Conservation (phyloP, 108 stramenopile species). For the Nannochloropsis gaditana region DNA sequence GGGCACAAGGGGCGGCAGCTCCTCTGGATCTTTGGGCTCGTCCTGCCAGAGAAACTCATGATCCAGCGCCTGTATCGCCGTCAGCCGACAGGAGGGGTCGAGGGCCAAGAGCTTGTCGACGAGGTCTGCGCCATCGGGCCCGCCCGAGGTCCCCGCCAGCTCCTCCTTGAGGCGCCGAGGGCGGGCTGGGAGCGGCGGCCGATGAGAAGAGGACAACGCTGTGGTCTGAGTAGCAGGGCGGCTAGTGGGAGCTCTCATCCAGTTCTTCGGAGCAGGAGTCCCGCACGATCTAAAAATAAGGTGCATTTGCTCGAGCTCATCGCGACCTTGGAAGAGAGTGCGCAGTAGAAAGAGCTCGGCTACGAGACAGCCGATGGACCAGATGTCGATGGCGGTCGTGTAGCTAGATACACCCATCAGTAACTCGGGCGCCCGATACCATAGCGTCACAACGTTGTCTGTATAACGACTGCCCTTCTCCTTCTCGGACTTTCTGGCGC, state of each 20-base stretch:
- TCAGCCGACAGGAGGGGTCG: constrained; percentile 36
- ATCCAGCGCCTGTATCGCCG: constrained; percentile 33
- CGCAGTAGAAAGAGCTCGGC: constrained; percentile 40
- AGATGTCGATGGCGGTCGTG: constrained; percentile 22
- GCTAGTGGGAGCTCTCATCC: background rate
- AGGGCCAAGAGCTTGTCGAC: constrained; percentile 39
- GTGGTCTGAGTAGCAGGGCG: background rate
- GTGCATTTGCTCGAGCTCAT: constrained; percentile 44
- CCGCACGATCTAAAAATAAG: constrained; percentile 43
- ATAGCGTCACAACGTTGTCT: constrained; percentile 54
- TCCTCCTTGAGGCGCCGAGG: background rate
- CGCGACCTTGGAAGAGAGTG: constrained; percentile 43
- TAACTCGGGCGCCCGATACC: constrained; percentile 56
- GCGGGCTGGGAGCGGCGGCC: background rate
- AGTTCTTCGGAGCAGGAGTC: constrained; percentile 34
- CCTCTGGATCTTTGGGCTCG: background rate
- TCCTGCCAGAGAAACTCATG: constrained; percentile 33
- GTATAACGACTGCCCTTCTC: constrained; percentile 36
- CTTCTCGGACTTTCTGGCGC: background rate
- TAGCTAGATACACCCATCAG: constrained; percentile 44
- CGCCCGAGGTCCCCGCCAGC: background rate
- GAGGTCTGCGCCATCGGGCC: constrained; percentile 24
- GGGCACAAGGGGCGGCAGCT: background rate
- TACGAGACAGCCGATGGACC: constrained; percentile 26
- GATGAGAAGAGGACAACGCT: background rate